These are phyloP conservation scores for Xerocomellus dryophilus DNA, from an alignment of 768 basidiomycete genomes.

Conservation along the genomic window DNA sequence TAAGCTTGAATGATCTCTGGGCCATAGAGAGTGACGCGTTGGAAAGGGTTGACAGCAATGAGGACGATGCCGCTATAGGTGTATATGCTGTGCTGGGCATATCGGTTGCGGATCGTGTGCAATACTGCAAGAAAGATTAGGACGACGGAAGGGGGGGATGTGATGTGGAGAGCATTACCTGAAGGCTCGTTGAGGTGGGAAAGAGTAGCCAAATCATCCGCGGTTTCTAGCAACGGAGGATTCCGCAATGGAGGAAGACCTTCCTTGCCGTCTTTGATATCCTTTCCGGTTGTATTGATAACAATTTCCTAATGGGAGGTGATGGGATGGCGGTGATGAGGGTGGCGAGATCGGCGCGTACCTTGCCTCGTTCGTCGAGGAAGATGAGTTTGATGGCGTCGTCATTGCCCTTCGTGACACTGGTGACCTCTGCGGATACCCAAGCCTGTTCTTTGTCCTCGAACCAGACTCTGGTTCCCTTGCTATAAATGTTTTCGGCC, in stretches of 20 bases:
- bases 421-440: conserved; percentile 83
- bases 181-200: conserved; percentile 98
- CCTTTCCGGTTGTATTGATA: conserved; percentile 74
- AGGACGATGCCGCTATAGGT: conserved; percentile 99
- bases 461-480: conserved; percentile 89
- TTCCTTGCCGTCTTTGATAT: conserved; percentile 76
- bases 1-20: conserved; percentile 98
- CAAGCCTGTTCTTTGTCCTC: conserved; percentile 93
- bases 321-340: not conserved
- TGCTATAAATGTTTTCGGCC: conserved; percentile 92
- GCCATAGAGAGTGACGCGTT: conserved; percentile 94
- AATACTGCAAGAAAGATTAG: conserved; percentile 55
- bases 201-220: conserved; percentile 96
- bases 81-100: conserved; percentile 96
- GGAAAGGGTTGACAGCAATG: conserved; percentile 98
- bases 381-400: conserved; percentile 82
- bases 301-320: conserved; percentile 58
- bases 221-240: conserved; percentile 92
- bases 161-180: conserved; percentile 48
- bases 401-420: conserved; percentile 59
- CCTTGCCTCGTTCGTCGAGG: conserved; percentile 91
- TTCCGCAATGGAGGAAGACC: conserved; percentile 91
- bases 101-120: conserved; percentile 95
- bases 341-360: conserved; percentile 33
- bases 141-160: not conserved